Evolutionary conservation across 2,329 filamentous ascomycete species (phyloP).

Genomic region (Diplodia intermedia): DNA sequence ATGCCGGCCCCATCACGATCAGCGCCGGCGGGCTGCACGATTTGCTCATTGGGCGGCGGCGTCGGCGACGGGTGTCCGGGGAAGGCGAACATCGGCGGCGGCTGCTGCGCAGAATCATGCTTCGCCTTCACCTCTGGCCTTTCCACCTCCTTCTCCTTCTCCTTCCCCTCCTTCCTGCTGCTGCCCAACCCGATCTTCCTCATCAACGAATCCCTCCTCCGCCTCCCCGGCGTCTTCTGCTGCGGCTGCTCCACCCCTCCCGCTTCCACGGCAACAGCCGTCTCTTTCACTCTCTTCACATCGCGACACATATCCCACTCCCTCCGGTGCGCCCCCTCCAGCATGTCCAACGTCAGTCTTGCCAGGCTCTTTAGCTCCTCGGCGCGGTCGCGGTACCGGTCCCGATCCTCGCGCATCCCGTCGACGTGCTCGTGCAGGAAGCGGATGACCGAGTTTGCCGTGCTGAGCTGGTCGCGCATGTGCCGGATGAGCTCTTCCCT

Average conservation of each 20-base stretch:
- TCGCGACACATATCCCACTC: slow-evolving; percentile 29
- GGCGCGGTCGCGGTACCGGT: slow-evolving; percentile 13
- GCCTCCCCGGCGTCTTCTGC: not conserved
- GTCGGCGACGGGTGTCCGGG: not conserved
- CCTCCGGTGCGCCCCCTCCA: slow-evolving; percentile 22
- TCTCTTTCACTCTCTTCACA: slow-evolving; percentile 10
- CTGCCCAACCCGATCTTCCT: slow-evolving; percentile 11
- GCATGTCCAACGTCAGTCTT: slow-evolving; percentile 23
- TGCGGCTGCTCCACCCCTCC: not conserved
- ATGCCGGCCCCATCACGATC: not conserved
- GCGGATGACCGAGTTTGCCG: slow-evolving; percentile 29
- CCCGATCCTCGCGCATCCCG: slow-evolving; percentile 24
- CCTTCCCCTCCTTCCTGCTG: slow-evolving; percentile 1
- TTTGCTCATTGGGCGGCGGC: not conserved
- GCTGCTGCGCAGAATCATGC: not conserved
- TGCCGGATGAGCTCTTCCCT: slow-evolving; percentile 15
- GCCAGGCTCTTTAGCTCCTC: slow-evolving; percentile 30
- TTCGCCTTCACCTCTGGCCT: slow-evolving; percentile 3
- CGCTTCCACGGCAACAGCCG: not conserved
- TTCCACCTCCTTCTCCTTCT: slow-evolving; percentile 14
- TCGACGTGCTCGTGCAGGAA: slow-evolving; percentile 32
- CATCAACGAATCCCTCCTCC: slow-evolving; percentile 12
- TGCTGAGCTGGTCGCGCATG: slow-evolving; percentile 26
- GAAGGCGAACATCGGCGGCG: not conserved
- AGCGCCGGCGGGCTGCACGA: not conserved